Evolutionary conservation across 306 rosid species (phyloP).

Genomic region (Cicer arietinum): DNA sequence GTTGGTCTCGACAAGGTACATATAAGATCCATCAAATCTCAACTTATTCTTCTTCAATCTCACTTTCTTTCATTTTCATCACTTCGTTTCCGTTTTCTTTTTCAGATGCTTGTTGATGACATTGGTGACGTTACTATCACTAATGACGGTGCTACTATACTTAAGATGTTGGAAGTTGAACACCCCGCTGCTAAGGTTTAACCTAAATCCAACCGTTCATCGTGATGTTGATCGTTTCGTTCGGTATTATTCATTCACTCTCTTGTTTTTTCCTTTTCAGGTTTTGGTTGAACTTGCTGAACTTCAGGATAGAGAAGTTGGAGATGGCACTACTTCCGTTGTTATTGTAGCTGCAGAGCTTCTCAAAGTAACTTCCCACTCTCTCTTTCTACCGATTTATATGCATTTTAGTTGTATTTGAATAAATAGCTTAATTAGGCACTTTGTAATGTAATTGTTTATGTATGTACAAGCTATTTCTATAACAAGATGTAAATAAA

Average conservation of each 20-base stretch:
- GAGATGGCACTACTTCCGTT: conserved; percentile 97
- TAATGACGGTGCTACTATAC: conserved; percentile 96
- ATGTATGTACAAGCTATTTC: too few relatives aligned
- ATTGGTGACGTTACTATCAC: conserved; percentile 94
- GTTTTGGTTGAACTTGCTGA: conserved; percentile 96
- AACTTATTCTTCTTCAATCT: neutral
- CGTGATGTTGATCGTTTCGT: neutral
- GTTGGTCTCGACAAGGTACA: conserved; percentile 97
- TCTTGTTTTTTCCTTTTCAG: conserved; percentile 43
- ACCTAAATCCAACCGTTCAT: neutral
- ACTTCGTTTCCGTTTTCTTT: neutral
- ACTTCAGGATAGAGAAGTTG: conserved; percentile 95
- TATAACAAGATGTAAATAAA: too few relatives aligned
- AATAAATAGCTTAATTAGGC: too few relatives aligned
- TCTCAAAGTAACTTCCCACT: conserved; percentile 63
- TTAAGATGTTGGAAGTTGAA: conserved; percentile 96
- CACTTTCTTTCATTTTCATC: neutral
- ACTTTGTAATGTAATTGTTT: too few relatives aligned
- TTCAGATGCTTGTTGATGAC: conserved; percentile 96
- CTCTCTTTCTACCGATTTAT: neutral
- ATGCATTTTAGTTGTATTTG: neutral
- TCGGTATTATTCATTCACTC: neutral
- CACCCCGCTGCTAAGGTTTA: conserved; percentile 97
- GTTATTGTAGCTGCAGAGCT: conserved; percentile 96
- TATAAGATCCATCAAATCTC: conserved; percentile 30